These are phyloP conservation scores for Podila clonocystis DNA, from an alignment of 192 early-diverging fungal species.

Conservation along the genomic window DNA sequence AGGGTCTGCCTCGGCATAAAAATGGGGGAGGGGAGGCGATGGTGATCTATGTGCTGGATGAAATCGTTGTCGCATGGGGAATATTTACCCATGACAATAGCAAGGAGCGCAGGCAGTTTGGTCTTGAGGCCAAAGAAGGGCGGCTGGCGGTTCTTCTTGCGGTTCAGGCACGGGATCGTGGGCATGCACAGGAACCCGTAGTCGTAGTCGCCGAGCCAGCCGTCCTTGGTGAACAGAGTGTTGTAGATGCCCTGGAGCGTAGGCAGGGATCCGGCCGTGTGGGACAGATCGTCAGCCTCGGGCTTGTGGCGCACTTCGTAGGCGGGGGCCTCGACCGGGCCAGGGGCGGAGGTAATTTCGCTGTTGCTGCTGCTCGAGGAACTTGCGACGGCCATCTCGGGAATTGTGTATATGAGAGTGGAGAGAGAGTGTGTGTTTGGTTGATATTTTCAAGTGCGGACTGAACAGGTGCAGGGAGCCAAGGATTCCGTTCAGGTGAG, in stretches of 20 bases:
- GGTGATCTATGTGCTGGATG: no score
- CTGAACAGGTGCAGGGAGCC: not conserved
- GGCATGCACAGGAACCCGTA: constrained; percentile 56
- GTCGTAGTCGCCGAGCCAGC: constrained; percentile 58
- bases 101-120: constrained; percentile 52
- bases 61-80: not conserved
- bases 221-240: constrained; percentile 48
- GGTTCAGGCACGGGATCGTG: constrained; percentile 45
- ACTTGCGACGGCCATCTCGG: constrained; percentile 9
- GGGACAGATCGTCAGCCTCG: constrained; percentile 23
- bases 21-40: no score
- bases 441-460: not conserved
- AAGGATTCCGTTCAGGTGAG: not conserved
- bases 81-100: constrained; percentile 56
- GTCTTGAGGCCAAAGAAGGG: constrained; percentile 63
- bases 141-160: constrained; percentile 34
- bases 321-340: constrained; percentile 13
- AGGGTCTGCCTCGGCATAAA: not conserved
- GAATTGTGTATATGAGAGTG: not conserved
- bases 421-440: not conserved
- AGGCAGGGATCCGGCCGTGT: constrained; percentile 33
- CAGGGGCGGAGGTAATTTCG: constrained; percentile 32
- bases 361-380: not conserved
- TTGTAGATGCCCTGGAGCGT: constrained; percentile 22
- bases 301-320: constrained; percentile 23